Evolutionary conservation across 2,329 filamentous ascomycete genomes (phyloP), one percentile per base, ranked within the genome.

Genomic region (Fusarium gaditjirri): DNA sequence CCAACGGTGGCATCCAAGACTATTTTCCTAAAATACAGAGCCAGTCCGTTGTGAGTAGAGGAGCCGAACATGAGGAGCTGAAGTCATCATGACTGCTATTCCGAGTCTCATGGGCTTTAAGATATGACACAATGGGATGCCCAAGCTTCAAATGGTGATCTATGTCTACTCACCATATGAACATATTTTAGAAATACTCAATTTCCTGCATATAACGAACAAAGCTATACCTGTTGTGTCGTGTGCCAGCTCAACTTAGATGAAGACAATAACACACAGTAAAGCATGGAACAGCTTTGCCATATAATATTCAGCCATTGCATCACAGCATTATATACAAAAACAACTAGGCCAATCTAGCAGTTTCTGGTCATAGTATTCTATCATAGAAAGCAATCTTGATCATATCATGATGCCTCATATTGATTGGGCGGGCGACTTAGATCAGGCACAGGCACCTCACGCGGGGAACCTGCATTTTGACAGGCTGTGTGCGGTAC

Each of bases 381-480:
- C 9, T 6, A 46, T 52, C 33, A 39, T 35, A 36, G 6, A 12
- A 17, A 25, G 47, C 9, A 49, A 57, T 36, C 8, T 31, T 29
- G 29, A 38, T 21, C 46, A 23, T 52, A 39, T 58, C 43, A 39
- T 21, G 36, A 46, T 50, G 31, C 50, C 33, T 29, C 16, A 59
- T 16, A 41, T 27, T 63, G 56, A 68, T 68, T 68, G 56, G 65
- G 33, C n/a, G 64, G 65, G 33, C n/a, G 35, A 25, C 27, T 53
- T 47, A 54, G 46, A n/a, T 47, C 55, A 50, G 49, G 55, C 16
- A 38, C 35, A 41, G 35, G 29, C 35, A 52, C 49, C 16, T 41
- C 43, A 71, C 54, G 68, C 64, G 68, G 64, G 58, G 57, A 69
- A 55, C 47, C 54, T 72, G 63, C 68, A 69, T 68, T 64, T 65